These are phyloP conservation scores for Cyberlindnera bimundalis DNA, from an alignment of 805 yeast species.

Conservation along the genomic window DNA sequence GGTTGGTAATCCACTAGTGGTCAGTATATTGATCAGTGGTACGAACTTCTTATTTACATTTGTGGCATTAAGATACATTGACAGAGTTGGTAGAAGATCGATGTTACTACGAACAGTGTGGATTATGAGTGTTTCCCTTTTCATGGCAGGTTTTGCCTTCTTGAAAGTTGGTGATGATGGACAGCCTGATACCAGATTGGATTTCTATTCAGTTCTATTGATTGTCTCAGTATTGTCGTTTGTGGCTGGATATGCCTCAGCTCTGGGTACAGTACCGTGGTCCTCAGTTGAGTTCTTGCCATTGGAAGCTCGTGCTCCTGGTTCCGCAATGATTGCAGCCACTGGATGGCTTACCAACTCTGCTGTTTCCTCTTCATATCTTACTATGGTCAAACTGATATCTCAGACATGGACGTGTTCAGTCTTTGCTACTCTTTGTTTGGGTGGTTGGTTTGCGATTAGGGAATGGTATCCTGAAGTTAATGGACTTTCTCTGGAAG, in stretches of 20 bases:
- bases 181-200: background rate
- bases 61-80: conserved; percentile 48
- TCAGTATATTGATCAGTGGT: conserved; percentile 51
- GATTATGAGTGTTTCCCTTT: conserved; percentile 36
- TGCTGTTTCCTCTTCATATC: conserved; percentile 34
- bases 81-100: conserved; percentile 43
- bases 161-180: conserved; percentile 2
- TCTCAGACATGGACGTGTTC: conserved; percentile 34
- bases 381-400: conserved; percentile 30
- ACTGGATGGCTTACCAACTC: conserved; percentile 41
- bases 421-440: conserved; percentile 32
- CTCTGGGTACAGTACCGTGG: conserved; percentile 45
- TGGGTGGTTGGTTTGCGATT: conserved; percentile 38
- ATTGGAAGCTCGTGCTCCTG: conserved; percentile 38
- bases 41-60: conserved; percentile 55
- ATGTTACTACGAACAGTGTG: conserved; percentile 42
- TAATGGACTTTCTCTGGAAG: conserved; percentile 41
- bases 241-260: conserved; percentile 42
- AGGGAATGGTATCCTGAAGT: conserved; percentile 42
- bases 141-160: conserved; percentile 32
- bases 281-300: conserved; percentile 43
- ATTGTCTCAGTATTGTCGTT: conserved; percentile 32
- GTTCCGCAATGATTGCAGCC: conserved; percentile 40
- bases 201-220: conserved; percentile 20
- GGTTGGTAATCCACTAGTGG: conserved; percentile 48